phyloP scores from a whole-genome alignment of 2,329 filamentous ascomycete species.

The Chaetomium olivaceum region DNA sequence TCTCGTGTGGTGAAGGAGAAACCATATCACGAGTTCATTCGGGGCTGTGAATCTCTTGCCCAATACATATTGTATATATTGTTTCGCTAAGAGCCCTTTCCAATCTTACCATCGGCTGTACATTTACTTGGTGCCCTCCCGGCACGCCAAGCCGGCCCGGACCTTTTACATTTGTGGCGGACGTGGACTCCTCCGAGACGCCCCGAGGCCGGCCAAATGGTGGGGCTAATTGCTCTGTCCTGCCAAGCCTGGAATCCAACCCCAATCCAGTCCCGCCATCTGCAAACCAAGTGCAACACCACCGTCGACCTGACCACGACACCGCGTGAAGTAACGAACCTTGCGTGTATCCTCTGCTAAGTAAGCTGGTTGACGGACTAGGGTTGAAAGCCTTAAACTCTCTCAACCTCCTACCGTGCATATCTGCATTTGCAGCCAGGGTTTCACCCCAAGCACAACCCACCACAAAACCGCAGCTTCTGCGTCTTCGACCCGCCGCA shows the following conservation, averaged over 20 bases:
- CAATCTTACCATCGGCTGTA: background rate
- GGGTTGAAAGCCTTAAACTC: background rate
- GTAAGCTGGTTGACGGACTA: background rate
- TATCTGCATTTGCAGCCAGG: background rate
- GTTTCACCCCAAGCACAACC: background rate
- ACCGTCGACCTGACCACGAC: background rate
- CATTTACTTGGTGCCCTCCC: background rate
- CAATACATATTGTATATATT: background rate
- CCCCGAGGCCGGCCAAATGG: constrained; percentile 9
- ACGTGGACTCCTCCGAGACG: background rate
- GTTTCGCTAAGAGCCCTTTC: background rate
- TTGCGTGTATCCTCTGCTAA: background rate
- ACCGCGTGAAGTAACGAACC: background rate
- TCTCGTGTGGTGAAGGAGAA: background rate
- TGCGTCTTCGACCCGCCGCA: background rate
- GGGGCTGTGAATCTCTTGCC: background rate
- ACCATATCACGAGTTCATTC: background rate
- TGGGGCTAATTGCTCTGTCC: constrained; percentile 11
- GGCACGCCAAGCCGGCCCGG: background rate
- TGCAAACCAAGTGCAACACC: constrained; percentile 15
- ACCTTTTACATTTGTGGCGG: background rate
- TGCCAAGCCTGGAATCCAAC: constrained; percentile 22
- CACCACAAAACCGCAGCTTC: constrained; percentile 7
- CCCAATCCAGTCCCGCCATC: constrained; percentile 14
- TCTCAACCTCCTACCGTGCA: background rate